These are phyloP conservation scores for Sclerotinia spermophila DNA, from an alignment of 2,329 filamentous ascomycete genomes.

Conservation along the genomic window DNA sequence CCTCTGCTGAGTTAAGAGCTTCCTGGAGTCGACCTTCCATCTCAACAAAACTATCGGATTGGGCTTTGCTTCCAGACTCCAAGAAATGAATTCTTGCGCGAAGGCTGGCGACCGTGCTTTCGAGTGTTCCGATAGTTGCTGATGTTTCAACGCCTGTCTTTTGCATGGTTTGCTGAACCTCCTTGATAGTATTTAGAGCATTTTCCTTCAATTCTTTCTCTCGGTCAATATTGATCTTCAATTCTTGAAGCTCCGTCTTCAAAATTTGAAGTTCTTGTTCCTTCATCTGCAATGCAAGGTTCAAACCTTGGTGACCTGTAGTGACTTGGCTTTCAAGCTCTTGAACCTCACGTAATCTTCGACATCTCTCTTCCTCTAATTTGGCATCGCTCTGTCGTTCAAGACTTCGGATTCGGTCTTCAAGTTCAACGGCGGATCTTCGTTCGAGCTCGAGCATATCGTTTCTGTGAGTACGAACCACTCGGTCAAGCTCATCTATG, in stretches of 20 bases:
- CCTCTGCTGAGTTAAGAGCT: constrained; percentile 65
- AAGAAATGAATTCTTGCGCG: constrained; percentile 83
- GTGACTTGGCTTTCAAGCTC: constrained; percentile 55
- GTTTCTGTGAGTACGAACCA: constrained; percentile 61
- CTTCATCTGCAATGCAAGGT: constrained; percentile 40
- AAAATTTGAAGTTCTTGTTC: constrained; percentile 53
- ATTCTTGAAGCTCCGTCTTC: constrained; percentile 44
- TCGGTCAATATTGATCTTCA: constrained; percentile 52
- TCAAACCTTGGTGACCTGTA: constrained; percentile 43
- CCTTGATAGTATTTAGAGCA: constrained; percentile 48
- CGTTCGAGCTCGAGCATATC: constrained; percentile 63
- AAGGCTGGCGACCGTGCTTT: constrained; percentile 71
- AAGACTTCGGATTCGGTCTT: constrained; percentile 34
- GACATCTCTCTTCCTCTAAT: constrained; percentile 60
- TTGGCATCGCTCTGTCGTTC: constrained; percentile 43
- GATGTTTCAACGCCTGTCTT: constrained; percentile 56
- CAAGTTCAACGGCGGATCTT: constrained; percentile 50
- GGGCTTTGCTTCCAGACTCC: constrained; percentile 83
- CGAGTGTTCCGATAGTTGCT: constrained; percentile 61
- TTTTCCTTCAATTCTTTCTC: constrained; percentile 51
- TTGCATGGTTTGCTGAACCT: constrained; percentile 37
- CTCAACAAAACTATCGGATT: constrained; percentile 78
- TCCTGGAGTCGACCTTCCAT: constrained; percentile 80
- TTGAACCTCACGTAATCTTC: constrained; percentile 59
- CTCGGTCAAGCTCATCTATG: constrained; percentile 52